phyloP scores from a whole-genome alignment of 2,329 filamentous ascomycete genomes.

The Botrytis tulipae region DNA sequence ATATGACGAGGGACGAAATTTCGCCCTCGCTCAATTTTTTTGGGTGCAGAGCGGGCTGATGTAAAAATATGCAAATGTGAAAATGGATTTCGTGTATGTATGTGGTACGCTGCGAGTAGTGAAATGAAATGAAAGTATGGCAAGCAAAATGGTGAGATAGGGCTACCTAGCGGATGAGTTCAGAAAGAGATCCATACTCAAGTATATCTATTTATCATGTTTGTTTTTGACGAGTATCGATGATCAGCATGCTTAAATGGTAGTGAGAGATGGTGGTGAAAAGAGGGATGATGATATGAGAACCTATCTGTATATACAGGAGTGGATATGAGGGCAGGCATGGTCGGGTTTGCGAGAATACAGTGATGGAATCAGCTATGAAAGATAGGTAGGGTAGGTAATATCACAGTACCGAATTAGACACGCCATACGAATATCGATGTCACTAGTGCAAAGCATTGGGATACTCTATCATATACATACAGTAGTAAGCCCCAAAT shows the following conservation, averaged over 20 bases:
- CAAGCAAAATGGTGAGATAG: too few species aligned
- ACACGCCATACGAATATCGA: background rate
- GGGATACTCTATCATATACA: background rate
- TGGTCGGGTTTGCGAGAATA: background rate
- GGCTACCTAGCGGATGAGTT: background rate
- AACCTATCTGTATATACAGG: background rate
- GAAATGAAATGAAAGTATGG: background rate
- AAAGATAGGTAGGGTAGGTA: background rate
- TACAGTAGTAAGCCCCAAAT: background rate
- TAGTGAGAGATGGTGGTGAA: background rate
- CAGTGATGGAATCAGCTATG: background rate
- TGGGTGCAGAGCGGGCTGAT: too few species aligned
- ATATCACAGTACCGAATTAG: background rate
- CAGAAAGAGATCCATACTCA: background rate
- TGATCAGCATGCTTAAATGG: background rate
- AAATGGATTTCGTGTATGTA: background rate
- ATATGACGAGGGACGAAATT: background rate
- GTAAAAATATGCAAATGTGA: background rate
- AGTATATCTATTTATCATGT: background rate
- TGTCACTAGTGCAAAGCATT: background rate
- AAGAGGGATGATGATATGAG: background rate
- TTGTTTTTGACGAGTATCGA: background rate
- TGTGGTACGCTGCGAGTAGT: background rate
- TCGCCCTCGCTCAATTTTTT: background rate
- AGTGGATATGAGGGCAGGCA: background rate